These are phyloP conservation scores for Leptographium wingfieldii DNA, from an alignment of 2,329 filamentous ascomycete species.

Conservation along the genomic window DNA sequence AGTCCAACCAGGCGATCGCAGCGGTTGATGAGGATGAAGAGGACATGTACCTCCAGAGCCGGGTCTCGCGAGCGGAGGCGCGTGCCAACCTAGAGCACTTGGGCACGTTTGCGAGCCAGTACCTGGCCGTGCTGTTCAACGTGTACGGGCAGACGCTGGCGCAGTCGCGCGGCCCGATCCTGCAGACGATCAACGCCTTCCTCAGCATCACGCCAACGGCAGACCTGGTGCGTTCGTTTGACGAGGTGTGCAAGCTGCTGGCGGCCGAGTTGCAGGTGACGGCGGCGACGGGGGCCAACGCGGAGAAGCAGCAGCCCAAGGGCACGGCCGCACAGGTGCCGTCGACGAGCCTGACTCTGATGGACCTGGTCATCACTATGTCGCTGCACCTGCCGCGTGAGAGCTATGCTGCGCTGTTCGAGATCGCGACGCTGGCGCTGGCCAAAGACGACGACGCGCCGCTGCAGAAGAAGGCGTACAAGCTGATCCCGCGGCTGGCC, in stretches of 20 bases:
- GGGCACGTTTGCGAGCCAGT: conserved; percentile 66
- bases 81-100: conserved; percentile 73
- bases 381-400: conserved; percentile 82
- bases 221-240: conserved; percentile 80
- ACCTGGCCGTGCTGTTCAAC: conserved; percentile 96
- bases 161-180: conserved; percentile 77
- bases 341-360: conserved; percentile 84
- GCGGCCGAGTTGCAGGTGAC: conserved; percentile 46
- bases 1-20: conserved; percentile 77
- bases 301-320: conserved; percentile 31
- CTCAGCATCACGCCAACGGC: conserved; percentile 69
- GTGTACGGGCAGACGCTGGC: conserved; percentile 95
- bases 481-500: conserved; percentile 82
- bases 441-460: conserved; percentile 75
- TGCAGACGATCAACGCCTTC: conserved; percentile 91
- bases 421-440: conserved; percentile 72
- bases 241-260: conserved; percentile 74
- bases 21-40: conserved; percentile 47
- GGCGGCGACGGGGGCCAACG: background rate
- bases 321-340: conserved; percentile 48
- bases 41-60: conserved; percentile 62
- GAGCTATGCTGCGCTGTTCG: conserved; percentile 75
- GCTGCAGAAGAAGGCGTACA: conserved; percentile 98
- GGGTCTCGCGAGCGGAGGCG: conserved; percentile 63
- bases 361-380: conserved; percentile 95